phyloP scores from a whole-genome alignment of 306 rosid genomes.

The Comarum palustre region DNA sequence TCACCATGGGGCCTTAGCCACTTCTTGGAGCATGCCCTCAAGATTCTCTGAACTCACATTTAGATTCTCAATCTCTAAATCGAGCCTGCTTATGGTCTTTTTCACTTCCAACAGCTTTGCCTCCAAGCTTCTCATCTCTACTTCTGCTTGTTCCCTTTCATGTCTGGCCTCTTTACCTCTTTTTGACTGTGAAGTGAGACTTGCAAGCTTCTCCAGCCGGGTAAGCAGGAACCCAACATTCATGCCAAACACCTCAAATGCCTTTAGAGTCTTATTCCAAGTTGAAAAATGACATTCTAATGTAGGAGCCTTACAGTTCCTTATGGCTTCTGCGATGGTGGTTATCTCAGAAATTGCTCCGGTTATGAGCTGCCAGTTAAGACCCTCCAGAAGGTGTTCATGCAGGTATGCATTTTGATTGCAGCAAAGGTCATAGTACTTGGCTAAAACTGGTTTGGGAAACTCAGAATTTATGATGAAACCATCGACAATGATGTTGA shows the following conservation, averaged over 20 bases:
- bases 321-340: constrained; percentile 55
- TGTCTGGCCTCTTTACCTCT: constrained; percentile 26
- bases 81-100: constrained; percentile 26
- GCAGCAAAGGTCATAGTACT: constrained; percentile 55
- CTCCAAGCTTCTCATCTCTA: constrained; percentile 27
- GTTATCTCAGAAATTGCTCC: constrained; percentile 53
- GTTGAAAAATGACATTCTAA: constrained; percentile 22
- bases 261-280: constrained; percentile 49
- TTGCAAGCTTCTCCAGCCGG: constrained; percentile 39
- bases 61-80: constrained; percentile 21
- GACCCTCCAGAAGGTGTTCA: constrained; percentile 45
- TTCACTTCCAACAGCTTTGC: constrained; percentile 25
- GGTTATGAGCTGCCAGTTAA: constrained; percentile 42
- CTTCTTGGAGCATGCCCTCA: constrained; percentile 30
- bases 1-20: constrained; percentile 53
- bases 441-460: constrained; percentile 24
- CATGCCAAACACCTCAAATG: constrained; percentile 54
- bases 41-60: constrained; percentile 13
- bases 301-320: constrained; percentile 39
- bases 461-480: constrained; percentile 46
- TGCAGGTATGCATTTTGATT: constrained; percentile 56
- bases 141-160: constrained; percentile 22
- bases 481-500: constrained; percentile 42
- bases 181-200: constrained; percentile 26
- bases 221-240: constrained; percentile 38